Evolutionary conservation across 305 asterid genomes (phyloP).

Genomic region (Vinca major): DNA sequence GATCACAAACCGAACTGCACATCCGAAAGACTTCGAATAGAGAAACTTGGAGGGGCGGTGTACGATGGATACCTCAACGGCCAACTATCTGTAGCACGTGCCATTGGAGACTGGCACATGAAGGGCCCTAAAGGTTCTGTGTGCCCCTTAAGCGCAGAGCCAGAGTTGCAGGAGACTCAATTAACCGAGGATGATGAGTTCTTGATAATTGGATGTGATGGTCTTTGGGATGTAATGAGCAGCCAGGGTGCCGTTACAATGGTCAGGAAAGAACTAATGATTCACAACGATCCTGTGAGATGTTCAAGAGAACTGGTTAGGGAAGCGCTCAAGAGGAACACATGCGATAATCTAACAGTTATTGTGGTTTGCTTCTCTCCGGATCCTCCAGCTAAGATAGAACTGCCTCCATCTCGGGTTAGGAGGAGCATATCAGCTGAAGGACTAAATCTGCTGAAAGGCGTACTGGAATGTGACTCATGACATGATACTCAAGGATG

Average conservation of each 20-base stretch:
- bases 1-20: constrained; percentile 75
- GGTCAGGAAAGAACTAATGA: constrained; percentile 78
- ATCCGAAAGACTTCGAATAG: constrained; percentile 62
- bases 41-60: constrained; percentile 72
- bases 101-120: constrained; percentile 98
- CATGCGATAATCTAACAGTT: constrained; percentile 71
- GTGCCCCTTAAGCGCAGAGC: constrained; percentile 73
- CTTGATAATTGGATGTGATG: constrained; percentile 78
- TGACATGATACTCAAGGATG: constrained; percentile 16
- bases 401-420: constrained; percentile 42
- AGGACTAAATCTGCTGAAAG: constrained; percentile 75
- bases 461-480: constrained; percentile 53
- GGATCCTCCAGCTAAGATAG: constrained; percentile 77
- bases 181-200: constrained; percentile 79
- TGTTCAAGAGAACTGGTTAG: constrained; percentile 77
- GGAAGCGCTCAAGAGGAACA: constrained; percentile 72
- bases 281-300: constrained; percentile 73
- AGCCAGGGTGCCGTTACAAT: constrained; percentile 86
- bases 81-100: constrained; percentile 79
- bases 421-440: constrained; percentile 74
- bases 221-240: constrained; percentile 94
- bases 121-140: constrained; percentile 72
- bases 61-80: constrained; percentile 86
- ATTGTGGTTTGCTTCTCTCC: constrained; percentile 66
- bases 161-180: constrained; percentile 61